Evolutionary conservation across 2,329 filamentous ascomycete genomes (phyloP).

Genomic region (Paecilomyces fulvus): DNA sequence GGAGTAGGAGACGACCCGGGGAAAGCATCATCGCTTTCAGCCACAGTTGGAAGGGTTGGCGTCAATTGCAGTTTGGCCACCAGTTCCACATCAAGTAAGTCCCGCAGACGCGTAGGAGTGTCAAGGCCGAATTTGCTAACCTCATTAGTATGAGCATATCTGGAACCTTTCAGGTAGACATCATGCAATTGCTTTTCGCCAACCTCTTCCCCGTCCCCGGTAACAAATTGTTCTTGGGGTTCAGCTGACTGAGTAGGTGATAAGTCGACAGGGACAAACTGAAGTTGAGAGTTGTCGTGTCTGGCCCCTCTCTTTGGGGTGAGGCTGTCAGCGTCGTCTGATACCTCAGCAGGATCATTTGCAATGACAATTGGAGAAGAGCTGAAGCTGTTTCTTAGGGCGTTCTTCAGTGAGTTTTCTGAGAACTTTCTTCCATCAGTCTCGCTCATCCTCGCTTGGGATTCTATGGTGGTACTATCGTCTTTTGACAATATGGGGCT

Average conservation of each 20-base stretch:
- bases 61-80: slow-evolving; percentile 28
- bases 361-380: slow-evolving; percentile 20
- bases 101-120: slow-evolving; percentile 21
- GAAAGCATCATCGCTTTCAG: slow-evolving; percentile 37
- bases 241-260: slow-evolving; percentile 42
- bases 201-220: slow-evolving; percentile 71
- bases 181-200: slow-evolving; percentile 58
- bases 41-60: slow-evolving; percentile 30
- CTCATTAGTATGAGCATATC: neutral
- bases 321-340: slow-evolving; percentile 23
- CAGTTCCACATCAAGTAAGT: slow-evolving; percentile 15
- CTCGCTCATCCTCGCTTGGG: slow-evolving; percentile 9
- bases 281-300: slow-evolving; percentile 75
- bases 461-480: slow-evolving; percentile 33
- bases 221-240: slow-evolving; percentile 63
- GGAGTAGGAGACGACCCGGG: slow-evolving; percentile 47
- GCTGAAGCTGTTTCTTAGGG: slow-evolving; percentile 10
- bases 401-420: slow-evolving; percentile 7
- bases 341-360: slow-evolving; percentile 12
- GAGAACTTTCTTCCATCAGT: slow-evolving; percentile 1
- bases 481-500: slow-evolving; percentile 33
- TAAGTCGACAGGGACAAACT: slow-evolving; percentile 62
- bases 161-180: slow-evolving; percentile 41
- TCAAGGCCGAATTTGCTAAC: slow-evolving; percentile 7
- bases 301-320: slow-evolving; percentile 49